These are phyloP conservation scores for Microcos paniculata DNA, from an alignment of 345 rosid species.

Conservation along the genomic window DNA sequence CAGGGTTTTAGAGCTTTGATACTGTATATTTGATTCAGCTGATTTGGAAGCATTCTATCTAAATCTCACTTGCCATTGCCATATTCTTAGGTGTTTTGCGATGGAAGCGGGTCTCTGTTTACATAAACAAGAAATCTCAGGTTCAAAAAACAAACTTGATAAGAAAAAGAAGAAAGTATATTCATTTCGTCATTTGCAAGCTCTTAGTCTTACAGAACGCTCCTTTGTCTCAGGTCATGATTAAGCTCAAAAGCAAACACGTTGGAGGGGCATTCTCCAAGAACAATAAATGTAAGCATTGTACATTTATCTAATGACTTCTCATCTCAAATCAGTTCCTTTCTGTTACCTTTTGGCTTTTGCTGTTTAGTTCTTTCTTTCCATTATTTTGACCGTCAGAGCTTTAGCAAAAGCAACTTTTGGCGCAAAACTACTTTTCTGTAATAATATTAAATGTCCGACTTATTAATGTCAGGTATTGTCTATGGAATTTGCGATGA, in stretches of 20 bases:
- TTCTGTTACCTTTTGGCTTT: background rate
- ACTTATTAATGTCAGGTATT: conserved; percentile 40
- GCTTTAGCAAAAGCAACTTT: background rate
- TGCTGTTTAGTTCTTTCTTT: background rate
- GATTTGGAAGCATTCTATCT: background rate
- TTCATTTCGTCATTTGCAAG: too few species aligned
- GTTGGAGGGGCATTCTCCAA: conserved; percentile 92
- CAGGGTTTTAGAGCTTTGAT: background rate
- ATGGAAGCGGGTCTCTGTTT: conserved; percentile 58
- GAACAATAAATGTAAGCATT: conserved; percentile 69
- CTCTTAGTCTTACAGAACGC: background rate
- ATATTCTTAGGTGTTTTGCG: conserved; percentile 54
- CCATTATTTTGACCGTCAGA: background rate
- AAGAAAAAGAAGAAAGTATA: background rate
- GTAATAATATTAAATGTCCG: background rate
- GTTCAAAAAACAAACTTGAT: conserved; percentile 21
- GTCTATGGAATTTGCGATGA: conserved; percentile 85
- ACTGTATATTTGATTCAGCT: background rate
- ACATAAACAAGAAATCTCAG: conserved; percentile 81
- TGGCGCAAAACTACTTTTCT: background rate
- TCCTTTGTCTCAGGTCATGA: conserved; percentile 50
- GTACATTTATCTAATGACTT: background rate
- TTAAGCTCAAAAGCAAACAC: conserved; percentile 81
- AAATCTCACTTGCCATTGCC: background rate
- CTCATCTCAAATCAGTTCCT: background rate